Evolutionary conservation across 495 filamentous ascomycete genomes (phyloP).

Genomic region (Sporormia fimetaria): DNA sequence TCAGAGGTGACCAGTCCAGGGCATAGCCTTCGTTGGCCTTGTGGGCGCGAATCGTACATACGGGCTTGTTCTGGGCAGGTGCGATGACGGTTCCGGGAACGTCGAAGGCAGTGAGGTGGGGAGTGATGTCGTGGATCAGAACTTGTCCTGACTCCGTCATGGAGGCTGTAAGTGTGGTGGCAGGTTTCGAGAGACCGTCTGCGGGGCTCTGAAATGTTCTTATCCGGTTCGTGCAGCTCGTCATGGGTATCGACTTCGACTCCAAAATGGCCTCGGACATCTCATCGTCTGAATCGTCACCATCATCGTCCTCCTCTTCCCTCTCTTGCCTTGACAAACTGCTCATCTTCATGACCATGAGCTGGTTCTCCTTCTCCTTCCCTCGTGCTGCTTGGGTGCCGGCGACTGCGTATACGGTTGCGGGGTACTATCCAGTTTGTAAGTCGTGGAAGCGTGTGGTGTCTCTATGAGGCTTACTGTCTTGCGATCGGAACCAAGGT

Average conservation of each 20-base stretch:
- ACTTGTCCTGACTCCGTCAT: conserved; percentile 84
- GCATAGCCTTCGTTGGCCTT: conserved; percentile 80
- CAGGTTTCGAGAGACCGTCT: conserved; percentile 54
- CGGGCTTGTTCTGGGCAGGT: conserved; percentile 70
- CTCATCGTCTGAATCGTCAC: conserved; percentile 63
- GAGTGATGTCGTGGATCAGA: conserved; percentile 85
- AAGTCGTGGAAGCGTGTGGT: no score
- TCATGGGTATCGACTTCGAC: conserved; percentile 72
- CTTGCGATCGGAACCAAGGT: conserved; percentile 79
- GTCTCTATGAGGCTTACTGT: no score
- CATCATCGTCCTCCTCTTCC: conserved; percentile 60
- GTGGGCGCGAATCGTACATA: conserved; percentile 80
- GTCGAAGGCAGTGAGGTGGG: conserved; percentile 78
- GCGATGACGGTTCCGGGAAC: conserved; percentile 69
- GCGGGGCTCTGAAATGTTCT: conserved; percentile 65
- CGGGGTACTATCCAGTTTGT: no score
- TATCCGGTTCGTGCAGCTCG: conserved; percentile 83
- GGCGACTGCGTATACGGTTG: conserved; percentile 83
- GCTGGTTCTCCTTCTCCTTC: conserved; percentile 71
- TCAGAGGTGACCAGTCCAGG: conserved; percentile 79
- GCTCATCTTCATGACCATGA: conserved; percentile 93
- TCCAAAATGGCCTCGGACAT: conserved; percentile 87
- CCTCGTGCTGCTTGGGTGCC: conserved; percentile 79
- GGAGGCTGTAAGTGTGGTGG: conserved; percentile 73
- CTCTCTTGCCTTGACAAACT: conserved; percentile 76